Percentiles rank a stretch among this genome's conserved stretches.
Evolutionary conservation across 495 filamentous ascomycete species (phyloP).

Genomic region (Daldinia vernicosa): DNA sequence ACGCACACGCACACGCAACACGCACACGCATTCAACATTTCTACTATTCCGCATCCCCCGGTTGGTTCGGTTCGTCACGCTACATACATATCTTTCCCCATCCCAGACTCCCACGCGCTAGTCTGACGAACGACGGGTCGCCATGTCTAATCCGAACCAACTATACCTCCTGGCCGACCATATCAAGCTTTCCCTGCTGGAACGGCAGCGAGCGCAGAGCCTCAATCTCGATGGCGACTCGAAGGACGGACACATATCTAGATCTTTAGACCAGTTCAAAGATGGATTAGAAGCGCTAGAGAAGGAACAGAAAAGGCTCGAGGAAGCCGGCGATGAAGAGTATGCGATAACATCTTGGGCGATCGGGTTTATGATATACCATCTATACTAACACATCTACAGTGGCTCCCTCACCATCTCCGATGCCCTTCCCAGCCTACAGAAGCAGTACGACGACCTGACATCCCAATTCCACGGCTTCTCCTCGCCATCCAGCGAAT

Average conservation of each 20-base stretch:
- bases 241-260: conserved; percentile 88
- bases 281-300: conserved; percentile 83
- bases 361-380: conserved; percentile 10
- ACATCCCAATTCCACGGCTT: conserved; percentile 69
- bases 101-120: conserved; percentile 8
- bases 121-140: conserved; percentile 14
- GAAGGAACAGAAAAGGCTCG: conserved; percentile 68
- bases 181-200: conserved; percentile 81
- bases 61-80: conserved; percentile 6
- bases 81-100: conserved; percentile 2
- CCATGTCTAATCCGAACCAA: conserved; percentile 67
- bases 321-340: conserved; percentile 67
- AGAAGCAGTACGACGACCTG: conserved; percentile 67
- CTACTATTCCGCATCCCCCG: not conserved
- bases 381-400: conserved; percentile 28
- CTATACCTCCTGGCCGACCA: conserved; percentile 80
- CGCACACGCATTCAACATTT: conserved; percentile 7
- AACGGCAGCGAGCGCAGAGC: conserved; percentile 88
- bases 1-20: conserved; percentile 16
- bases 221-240: conserved; percentile 81
- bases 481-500: conserved; percentile 57
- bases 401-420: conserved; percentile 58
- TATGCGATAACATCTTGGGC: conserved; percentile 36
- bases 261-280: conserved; percentile 84
- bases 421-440: conserved; percentile 61